Conservation (phyloP, 78 protist genomes). For the Pigoraptor vietnamica region DNA sequence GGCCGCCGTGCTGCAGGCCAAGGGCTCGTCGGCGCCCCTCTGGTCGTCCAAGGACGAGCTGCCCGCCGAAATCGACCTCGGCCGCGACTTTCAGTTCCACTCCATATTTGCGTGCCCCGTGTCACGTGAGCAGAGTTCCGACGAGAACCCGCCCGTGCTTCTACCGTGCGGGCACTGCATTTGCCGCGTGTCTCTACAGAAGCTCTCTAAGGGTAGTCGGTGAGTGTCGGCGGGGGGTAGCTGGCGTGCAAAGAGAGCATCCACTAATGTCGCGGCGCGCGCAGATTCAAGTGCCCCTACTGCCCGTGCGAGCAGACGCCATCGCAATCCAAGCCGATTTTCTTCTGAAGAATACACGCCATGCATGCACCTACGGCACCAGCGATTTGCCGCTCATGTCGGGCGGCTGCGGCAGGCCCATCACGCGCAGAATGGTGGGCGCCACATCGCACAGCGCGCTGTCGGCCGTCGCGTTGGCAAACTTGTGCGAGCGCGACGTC, state of each 20-base stretch:
- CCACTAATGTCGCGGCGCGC: neutral
- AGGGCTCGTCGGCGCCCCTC: neutral
- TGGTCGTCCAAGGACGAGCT: constrained; percentile 20
- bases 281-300: constrained; percentile 74
- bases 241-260: neutral
- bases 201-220: constrained; percentile 41
- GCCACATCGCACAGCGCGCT: constrained; percentile 19
- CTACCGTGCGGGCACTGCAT: constrained; percentile 75
- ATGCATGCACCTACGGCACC: neutral
- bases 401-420: constrained; percentile 10
- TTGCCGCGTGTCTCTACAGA: constrained; percentile 31
- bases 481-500: neutral
- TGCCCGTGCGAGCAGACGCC: constrained; percentile 66
- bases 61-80: constrained; percentile 17
- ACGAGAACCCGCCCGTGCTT: constrained; percentile 68
- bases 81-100: constrained; percentile 33
- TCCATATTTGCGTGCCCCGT: constrained; percentile 82
- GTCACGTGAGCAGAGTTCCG: constrained; percentile 61
- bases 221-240: neutral
- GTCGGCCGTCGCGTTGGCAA: neutral
- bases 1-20: constrained; percentile 26
- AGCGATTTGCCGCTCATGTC: constrained; percentile 19
- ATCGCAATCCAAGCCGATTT: neutral
- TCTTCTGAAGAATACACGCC: neutral
- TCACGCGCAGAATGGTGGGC: constrained; percentile 11